Evolutionary conservation across 2,329 filamentous ascomycete genomes (phyloP).

Genomic region (Xylaria sp.): DNA sequence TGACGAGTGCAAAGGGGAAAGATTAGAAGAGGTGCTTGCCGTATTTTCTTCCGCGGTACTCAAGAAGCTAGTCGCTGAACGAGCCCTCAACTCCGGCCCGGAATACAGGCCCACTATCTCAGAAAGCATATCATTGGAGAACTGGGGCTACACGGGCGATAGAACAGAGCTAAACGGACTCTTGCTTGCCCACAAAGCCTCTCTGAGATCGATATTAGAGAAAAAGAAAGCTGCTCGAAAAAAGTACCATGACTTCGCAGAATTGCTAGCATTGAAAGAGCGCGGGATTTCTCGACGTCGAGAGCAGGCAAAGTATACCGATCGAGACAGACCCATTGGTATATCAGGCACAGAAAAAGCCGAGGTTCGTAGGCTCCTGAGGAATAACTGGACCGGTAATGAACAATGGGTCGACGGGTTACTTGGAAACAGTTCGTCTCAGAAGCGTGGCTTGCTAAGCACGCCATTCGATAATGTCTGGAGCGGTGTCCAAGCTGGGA

Average conservation of each 20-base stretch:
- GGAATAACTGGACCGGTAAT: conserved; percentile 82
- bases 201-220: conserved; percentile 68
- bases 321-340: conserved; percentile 46
- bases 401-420: conserved; percentile 79
- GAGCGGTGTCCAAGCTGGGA: conserved; percentile 71
- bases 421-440: conserved; percentile 68
- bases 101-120: conserved; percentile 61
- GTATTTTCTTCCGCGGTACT: conserved; percentile 86
- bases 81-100: conserved; percentile 52
- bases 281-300: conserved; percentile 65
- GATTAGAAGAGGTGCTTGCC: conserved; percentile 86
- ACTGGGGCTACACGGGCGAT: conserved; percentile 66
- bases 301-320: conserved; percentile 55
- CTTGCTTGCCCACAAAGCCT: conserved; percentile 77
- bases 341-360: conserved; percentile 57
- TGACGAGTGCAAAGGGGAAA: conserved; percentile 93
- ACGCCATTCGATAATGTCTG: conserved; percentile 77
- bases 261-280: conserved; percentile 73
- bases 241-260: conserved; percentile 72
- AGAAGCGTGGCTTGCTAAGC: conserved; percentile 72
- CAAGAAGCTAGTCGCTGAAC: conserved; percentile 70
- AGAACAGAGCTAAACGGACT: conserved; percentile 71
- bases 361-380: conserved; percentile 69
- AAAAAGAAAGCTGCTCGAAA: conserved; percentile 69
- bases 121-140: conserved; percentile 67